Evolutionary conservation across 1,139 yeast species (phyloP), one percentile per base, ranked within the genome.

Genomic region (Insectozyma bohioensis): DNA sequence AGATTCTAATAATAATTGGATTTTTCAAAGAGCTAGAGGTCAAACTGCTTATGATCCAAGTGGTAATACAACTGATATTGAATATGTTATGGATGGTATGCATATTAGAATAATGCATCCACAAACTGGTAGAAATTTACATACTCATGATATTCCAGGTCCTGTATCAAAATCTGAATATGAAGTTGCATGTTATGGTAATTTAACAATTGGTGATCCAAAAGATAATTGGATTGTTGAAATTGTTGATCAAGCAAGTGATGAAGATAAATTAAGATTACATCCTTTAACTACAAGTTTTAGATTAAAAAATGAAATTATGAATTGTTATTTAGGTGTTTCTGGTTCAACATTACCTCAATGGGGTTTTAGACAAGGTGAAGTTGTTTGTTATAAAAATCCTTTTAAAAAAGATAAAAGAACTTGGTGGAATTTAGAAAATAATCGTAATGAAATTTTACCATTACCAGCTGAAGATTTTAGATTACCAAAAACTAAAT

Each of bases 291-390:
- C 96, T 24, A 69, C 95, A 5, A 79, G 94, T 2, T 74, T 94
- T 64, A 80, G 98, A 60, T 72, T 94, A 49, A 78, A 69, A 46
- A 79, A 79, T 54, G 72, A 70, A 41, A 74, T 63, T 21, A 55
- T 87, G 58, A 81, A 82, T 39, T 94, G 98, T 67, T 92, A 92
- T 61, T 72, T 94, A 51, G 83, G 87, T 42, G 90, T 88, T 35
- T 74, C 94, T 29, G 96, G 95, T 42, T 66, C 67, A 47, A 61
- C 73, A 33, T 75, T 88, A 48, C 99, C 99, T 28, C 88, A 80
- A 36, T 94, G 99, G 99, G 99, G 99, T 43, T 94, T 87, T 77
- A 81, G 94, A 63, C 99, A 94, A 68, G 92, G 95, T 51, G 99
- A 94, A 67, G 94, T 92, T 45, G 83, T 81, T 5, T 94, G 99